Percentiles rank a stretch among this genome's conserved stretches.
These are phyloP conservation scores for Gryganskiella cystojenkinii DNA, from an alignment of 192 early-diverging fungal species.

Conservation along the genomic window DNA sequence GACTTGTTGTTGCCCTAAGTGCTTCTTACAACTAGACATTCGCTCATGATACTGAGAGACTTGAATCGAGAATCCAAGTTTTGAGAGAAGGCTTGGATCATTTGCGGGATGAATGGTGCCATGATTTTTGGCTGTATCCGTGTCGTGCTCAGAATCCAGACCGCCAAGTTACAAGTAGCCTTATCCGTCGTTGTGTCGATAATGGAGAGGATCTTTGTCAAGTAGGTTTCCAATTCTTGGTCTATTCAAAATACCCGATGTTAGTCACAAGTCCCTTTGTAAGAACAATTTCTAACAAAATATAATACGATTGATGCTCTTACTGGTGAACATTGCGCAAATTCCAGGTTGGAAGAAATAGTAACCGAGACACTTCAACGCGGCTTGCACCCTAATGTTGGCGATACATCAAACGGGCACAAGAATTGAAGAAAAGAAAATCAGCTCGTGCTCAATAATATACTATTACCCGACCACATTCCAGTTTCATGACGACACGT, in stretches of 20 bases:
- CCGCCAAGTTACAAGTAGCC: constrained; percentile 22
- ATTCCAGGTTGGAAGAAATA: constrained; percentile 22
- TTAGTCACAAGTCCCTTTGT: too few species aligned
- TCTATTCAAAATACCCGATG: constrained; percentile 3
- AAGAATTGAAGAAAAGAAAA: neutral
- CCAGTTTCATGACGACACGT: neutral
- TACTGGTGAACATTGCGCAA: constrained; percentile 26
- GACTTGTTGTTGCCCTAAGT: too few species aligned
- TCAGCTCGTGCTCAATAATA: neutral
- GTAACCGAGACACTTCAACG: constrained; percentile 16
- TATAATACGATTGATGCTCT: too few species aligned
- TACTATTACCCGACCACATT: neutral
- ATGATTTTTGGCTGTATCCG: constrained; percentile 9
- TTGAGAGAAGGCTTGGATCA: constrained; percentile 20
- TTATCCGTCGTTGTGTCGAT: constrained; percentile 20
- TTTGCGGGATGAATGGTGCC: constrained; percentile 7
- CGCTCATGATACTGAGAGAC: constrained; percentile 21
- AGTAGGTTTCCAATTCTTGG: constrained; percentile 12
- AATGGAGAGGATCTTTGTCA: constrained; percentile 8
- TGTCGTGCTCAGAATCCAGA: constrained; percentile 13
- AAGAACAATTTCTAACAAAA: neutral
- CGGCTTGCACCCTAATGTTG: constrained; percentile 16
- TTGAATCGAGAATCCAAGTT: constrained; percentile 32
- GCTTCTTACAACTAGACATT: constrained; percentile 17
- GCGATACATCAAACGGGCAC: neutral